Conservation (phyloP, 2,329 filamentous ascomycete species). For the Cadophora malorum region DNA sequence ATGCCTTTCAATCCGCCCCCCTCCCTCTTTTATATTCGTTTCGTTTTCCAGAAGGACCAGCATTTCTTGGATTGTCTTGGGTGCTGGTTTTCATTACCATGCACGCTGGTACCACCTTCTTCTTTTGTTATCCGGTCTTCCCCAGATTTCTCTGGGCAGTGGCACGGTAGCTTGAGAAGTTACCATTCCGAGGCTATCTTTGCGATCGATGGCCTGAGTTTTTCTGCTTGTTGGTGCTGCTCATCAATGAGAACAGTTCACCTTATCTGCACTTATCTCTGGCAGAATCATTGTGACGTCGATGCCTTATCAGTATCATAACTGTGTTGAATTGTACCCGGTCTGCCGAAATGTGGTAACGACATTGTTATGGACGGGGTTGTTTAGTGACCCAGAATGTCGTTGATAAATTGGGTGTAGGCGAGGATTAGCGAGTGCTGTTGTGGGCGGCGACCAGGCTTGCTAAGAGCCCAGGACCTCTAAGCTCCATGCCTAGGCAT, state of each 20-base stretch:
- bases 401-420: neutral
- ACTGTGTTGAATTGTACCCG: neutral
- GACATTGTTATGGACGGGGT: neutral
- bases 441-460: neutral
- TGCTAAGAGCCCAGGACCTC: neutral
- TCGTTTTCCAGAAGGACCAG: neutral
- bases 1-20: neutral
- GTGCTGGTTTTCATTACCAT: neutral
- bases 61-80: neutral
- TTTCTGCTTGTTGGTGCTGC: neutral
- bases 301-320: neutral
- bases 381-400: conserved; percentile 3
- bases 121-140: conserved; percentile 3
- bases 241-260: neutral
- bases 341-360: conserved; percentile 1
- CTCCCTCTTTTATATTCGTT: neutral
- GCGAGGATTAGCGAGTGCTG: conserved; percentile 2
- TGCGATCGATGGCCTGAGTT: neutral
- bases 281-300: neutral
- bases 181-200: neutral
- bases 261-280: neutral
- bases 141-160: neutral
- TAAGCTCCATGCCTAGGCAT: neutral
- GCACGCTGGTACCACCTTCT: conserved; percentile 9
- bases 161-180: neutral